Evolutionary conservation across 768 basidiomycete genomes (phyloP).

Genomic region (Terana coerulea): DNA sequence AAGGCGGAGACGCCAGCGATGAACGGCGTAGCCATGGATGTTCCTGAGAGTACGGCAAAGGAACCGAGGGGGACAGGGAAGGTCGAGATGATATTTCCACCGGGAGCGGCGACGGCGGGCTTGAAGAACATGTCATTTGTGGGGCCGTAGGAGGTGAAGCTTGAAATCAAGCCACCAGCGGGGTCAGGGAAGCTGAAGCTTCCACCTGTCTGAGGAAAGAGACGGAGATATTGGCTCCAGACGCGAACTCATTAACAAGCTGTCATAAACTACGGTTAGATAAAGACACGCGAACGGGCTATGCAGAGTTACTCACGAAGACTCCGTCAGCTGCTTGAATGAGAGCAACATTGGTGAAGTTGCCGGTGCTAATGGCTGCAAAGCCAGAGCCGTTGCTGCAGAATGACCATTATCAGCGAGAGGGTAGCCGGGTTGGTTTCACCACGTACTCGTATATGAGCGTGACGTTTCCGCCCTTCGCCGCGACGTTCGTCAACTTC

Average conservation of each 20-base stretch:
- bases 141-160: constrained; percentile 55
- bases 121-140: constrained; percentile 57
- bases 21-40: constrained; percentile 34
- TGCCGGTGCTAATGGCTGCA: constrained; percentile 37
- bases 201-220: constrained; percentile 45
- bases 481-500: constrained; percentile 51
- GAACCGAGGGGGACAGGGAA: constrained; percentile 37
- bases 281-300: neutral
- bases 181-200: constrained; percentile 43
- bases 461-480: constrained; percentile 45
- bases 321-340: constrained; percentile 54
- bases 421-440: neutral
- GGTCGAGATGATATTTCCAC: constrained; percentile 47
- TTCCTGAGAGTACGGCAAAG: constrained; percentile 40
- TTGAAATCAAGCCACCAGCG: constrained; percentile 52
- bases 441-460: constrained; percentile 52
- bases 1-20: constrained; percentile 18
- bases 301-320: constrained; percentile 41
- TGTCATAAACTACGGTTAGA: no score
- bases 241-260: constrained; percentile 48
- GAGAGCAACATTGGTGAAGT: constrained; percentile 44
- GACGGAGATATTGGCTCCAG: constrained; percentile 38
- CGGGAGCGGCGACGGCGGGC: constrained; percentile 48
- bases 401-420: neutral
- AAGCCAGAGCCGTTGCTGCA: constrained; percentile 49